A percentile compares a stretch with the other conserved stretches of the same genome.
Conservation (phyloP, 306 rosid species). For the Rubus idaeus region DNA sequence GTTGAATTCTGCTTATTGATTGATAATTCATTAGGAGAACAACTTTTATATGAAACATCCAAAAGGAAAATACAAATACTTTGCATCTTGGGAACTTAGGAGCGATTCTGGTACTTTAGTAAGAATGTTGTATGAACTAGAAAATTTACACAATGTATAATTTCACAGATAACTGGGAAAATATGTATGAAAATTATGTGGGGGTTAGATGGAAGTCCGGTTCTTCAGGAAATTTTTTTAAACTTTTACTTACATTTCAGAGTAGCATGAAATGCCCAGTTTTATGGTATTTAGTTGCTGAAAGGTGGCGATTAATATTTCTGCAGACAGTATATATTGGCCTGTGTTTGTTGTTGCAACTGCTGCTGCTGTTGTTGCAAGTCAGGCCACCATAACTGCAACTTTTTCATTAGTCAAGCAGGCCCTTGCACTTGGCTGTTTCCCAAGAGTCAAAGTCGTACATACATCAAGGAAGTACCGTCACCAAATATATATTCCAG, state of each 20-base stretch:
- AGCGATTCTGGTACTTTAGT: not conserved
- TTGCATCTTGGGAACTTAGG: not conserved
- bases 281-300: not conserved
- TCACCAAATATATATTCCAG: slow-evolving; percentile 90
- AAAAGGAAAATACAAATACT: not conserved
- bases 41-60: not conserved
- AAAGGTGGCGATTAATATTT: slow-evolving; percentile 32
- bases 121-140: not conserved
- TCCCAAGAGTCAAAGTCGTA: slow-evolving; percentile 92
- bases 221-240: not conserved
- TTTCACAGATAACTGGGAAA: not conserved
- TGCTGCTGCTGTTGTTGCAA: slow-evolving; percentile 89
- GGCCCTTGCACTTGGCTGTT: slow-evolving; percentile 91
- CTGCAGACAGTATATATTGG: slow-evolving; percentile 81
- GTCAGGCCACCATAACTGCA: slow-evolving; percentile 92
- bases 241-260: not conserved
- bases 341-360: slow-evolving; percentile 95
- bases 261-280: not conserved
- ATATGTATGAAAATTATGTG: not conserved
- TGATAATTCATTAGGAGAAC: not conserved
- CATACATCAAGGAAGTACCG: slow-evolving; percentile 83
- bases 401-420: slow-evolving; percentile 92
- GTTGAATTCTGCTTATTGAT: not conserved
- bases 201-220: not conserved
- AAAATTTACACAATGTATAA: not conserved